Evolutionary conservation across 306 rosid genomes (phyloP).

Genomic region (cucumber (Cucumis sativus)): Cucumber_9930_V3 NC_026660.2:10439501-10440000

Average conservation of each 20-base stretch:
- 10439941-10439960: slow-evolving; percentile 38
- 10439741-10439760: slow-evolving; percentile 33
- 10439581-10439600: slow-evolving; percentile 26
- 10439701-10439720: slow-evolving; percentile 32
- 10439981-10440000: slow-evolving; percentile 63
- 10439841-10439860: slow-evolving; percentile 60
- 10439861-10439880: slow-evolving; percentile 86
- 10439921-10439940: slow-evolving; percentile 32
- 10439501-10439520: slow-evolving; percentile 51
- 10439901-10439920: slow-evolving; percentile 54
- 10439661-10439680: slow-evolving; percentile 34
- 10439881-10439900: slow-evolving; percentile 89
- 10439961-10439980: slow-evolving; percentile 54
- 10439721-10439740: slow-evolving; percentile 38
- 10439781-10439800: slow-evolving; percentile 24
- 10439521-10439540: slow-evolving; percentile 31
- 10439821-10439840: slow-evolving; percentile 41
- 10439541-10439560: slow-evolving; percentile 35
- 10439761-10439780: slow-evolving; percentile 30
- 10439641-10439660: slow-evolving; percentile 28
- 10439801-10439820: slow-evolving; percentile 47
- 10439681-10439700: slow-evolving; percentile 36
- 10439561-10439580: slow-evolving; percentile 24
- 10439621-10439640: slow-evolving; percentile 21
- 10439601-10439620: slow-evolving; percentile 24